These are phyloP conservation scores for Nannochloropsis oceanica DNA, from an alignment of 108 stramenopile genomes.

Conservation along the genomic window DNA sequence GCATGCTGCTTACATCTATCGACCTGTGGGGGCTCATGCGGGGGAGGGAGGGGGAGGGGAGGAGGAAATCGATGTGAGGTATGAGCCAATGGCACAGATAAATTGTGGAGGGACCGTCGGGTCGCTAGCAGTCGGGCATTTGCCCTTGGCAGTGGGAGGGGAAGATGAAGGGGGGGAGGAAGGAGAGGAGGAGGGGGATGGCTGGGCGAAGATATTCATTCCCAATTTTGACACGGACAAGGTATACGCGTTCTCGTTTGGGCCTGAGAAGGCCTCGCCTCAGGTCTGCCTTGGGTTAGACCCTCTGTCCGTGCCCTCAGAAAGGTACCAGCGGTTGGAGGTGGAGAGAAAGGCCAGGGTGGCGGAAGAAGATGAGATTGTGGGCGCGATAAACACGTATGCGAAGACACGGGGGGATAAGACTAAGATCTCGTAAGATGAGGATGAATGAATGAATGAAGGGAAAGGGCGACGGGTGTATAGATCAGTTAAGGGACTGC, in stretches of 20 bases:
- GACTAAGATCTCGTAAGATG: background rate
- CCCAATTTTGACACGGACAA: slow-evolving; percentile 84
- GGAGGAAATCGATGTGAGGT: slow-evolving; percentile 8
- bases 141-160: slow-evolving; percentile 38
- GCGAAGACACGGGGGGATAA: background rate
- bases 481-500: background rate
- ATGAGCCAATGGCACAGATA: slow-evolving; percentile 72
- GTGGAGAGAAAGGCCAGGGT: background rate
- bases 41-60: background rate
- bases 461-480: background rate
- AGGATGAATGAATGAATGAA: background rate
- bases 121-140: slow-evolving; percentile 71
- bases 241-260: slow-evolving; percentile 54
- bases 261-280: background rate
- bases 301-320: background rate
- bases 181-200: slow-evolving; percentile 48
- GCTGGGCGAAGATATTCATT: slow-evolving; percentile 81
- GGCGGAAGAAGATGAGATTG: background rate
- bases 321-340: background rate
- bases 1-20: slow-evolving; percentile 81
- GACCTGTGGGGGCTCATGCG: slow-evolving; percentile 44
- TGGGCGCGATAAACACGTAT: background rate
- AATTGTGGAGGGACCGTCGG: slow-evolving; percentile 79
- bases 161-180: slow-evolving; percentile 14
- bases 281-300: background rate